Evolutionary conservation across 345 rosid genomes (phyloP), one percentile per base, ranked within the genome.

Genomic region (Kandelia obovata): DNA sequence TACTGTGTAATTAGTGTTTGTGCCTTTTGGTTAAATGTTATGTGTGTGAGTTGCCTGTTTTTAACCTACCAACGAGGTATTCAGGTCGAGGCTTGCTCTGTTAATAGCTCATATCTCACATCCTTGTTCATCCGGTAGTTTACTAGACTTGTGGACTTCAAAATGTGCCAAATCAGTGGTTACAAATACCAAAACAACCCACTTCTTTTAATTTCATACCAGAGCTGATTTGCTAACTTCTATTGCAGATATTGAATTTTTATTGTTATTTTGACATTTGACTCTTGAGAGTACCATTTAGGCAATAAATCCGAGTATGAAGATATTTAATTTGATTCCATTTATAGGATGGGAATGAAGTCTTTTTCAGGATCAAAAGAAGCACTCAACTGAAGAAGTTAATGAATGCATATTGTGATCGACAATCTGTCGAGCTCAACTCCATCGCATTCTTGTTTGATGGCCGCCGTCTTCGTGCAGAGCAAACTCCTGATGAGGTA

Each of bases 401-500:
- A 39, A 90, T 92, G 98, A 85, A 82, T 81, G 96, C 96, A 9
- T 92, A 92, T 56, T 90, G 98, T 74, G 96, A 92, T 59, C 71
- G 95, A 4, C 96, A 88, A 51, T 90, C 96, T 0, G 90, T 88
- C 73, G 91, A 88, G 78, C 34, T 90, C 60, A 88, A 75, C 86
- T 80, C 96, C 0, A 88, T 92, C 39, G 95, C 92, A 20, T 92
- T 92, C 83, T 78, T 88, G 80, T 92, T 90, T 68, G 95, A 92
- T 75, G 98, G 98, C 0, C 92, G 92, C 26, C 94, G 95, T 51
- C 91, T 92, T 5, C 84, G 92, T 6, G 91, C 77, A 4, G 91
- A 90, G 72, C 92, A 90, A 52, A 90, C 98, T 66, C 98, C 98
- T 2, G 92, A 86, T 7, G 98, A 92, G 94, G 97, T 92, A 2